Evolutionary conservation across 768 basidiomycete species (phyloP), one percentile per base, ranked within the genome.

Genomic region (Saitozyma podzolica): DNA sequence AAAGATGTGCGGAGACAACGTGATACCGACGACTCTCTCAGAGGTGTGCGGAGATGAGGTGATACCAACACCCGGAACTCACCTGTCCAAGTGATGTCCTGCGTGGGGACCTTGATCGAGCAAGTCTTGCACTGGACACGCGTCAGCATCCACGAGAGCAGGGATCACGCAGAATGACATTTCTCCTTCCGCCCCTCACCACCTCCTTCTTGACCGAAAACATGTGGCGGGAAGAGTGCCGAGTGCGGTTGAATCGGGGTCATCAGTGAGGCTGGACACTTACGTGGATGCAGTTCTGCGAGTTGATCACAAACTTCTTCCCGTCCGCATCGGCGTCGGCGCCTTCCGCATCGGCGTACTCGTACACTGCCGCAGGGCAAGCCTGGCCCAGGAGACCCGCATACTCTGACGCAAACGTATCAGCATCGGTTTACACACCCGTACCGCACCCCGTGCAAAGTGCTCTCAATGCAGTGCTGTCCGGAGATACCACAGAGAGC

Each of bases 331-430:
- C 87, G 16, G 69, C 80, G n/a, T 80, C 81, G 17, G 82, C 76
- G 0, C 72, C 72, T 49, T 88, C 87, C 16, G 84, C 88, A 40
- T 90, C 86, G 3, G 94, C 88, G 74, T 99, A 99, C 81, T 99
- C 95, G 78, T 99, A 99, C 47, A 98, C 95, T 5, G 87, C 91
- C 0, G 96, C 95, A 0, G 95, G 95, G 79, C 95, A 99, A 5
- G 89, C 94, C 6, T 86, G 84, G 0, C 88, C 89, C n/a, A 99
- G 83, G 29, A 98, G 78, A 8, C 92, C 92, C 0, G 90, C 95
- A 75, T 87, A 99, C 69, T 90, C 86, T 53, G 83, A 83, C 42
- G 59, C n/a, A 9, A 6, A 20, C 16, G 40, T 56, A 20, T 40
- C 55, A 54, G 40, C 41, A 43, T 14, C 40, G 29, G n/a, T 0